Percentiles rank a stretch among this genome's conserved stretches.
These are phyloP conservation scores for Nicotiana tomentosiformis DNA, from an alignment of 257 asterid genomes.

Conservation along the genomic window DNA sequence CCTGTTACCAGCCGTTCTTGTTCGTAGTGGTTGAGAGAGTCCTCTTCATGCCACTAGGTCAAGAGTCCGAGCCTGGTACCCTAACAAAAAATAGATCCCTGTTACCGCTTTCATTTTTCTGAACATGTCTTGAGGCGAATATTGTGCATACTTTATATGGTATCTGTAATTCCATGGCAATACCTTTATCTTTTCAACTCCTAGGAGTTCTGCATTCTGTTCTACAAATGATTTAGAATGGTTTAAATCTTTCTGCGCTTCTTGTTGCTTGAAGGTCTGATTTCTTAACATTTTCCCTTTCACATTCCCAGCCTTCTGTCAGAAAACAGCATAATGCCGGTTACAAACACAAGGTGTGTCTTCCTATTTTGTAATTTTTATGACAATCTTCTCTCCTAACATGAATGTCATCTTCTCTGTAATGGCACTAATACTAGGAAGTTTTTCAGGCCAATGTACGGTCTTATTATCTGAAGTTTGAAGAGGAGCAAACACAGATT, in stretches of 20 bases:
- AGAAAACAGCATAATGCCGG: conserved; percentile 69
- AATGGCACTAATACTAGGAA: not conserved
- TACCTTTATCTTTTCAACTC: not conserved
- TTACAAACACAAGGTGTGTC: conserved; percentile 59
- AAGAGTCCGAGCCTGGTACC: too few relatives aligned
- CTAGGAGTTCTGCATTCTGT: not conserved
- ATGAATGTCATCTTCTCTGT: not conserved
- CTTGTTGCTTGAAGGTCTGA: not conserved
- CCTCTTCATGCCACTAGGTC: too few relatives aligned
- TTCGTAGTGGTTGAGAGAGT: too few relatives aligned
- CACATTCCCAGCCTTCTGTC: conserved; percentile 52
- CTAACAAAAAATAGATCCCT: not conserved
- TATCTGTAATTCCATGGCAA: not conserved
- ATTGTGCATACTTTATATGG: not conserved
- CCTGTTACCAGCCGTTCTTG: not conserved
- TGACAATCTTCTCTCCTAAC: not conserved
- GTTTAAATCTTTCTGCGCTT: not conserved
- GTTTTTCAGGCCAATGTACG: conserved; percentile 53
- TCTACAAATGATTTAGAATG: not conserved
- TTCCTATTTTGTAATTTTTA: not conserved
- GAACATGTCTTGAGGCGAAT: not conserved
- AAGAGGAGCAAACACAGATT: conserved; percentile 58
- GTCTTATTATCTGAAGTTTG: conserved; percentile 55
- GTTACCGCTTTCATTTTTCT: not conserved
- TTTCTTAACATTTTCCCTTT: not conserved